Base-by-base conservation (phyloP, 2,329 filamentous ascomycete species). In the Colletotrichum camelliae region DNA sequence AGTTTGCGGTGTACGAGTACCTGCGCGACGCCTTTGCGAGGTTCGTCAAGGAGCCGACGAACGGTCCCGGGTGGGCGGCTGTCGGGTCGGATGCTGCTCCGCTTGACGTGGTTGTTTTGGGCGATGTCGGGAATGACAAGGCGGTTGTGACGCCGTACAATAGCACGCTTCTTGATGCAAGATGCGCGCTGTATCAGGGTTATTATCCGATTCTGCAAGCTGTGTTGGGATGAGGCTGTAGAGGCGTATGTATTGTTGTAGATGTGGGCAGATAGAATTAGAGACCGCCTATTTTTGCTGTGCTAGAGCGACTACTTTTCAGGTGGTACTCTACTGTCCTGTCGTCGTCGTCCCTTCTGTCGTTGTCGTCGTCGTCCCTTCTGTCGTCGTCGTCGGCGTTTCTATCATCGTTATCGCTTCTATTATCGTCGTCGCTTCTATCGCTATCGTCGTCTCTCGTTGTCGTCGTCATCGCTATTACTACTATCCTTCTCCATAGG, bases 1-100 rank as follows among this genome's bases (percentile, higher is more conserved):
- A 80, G 43, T 81, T 80, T 65, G 75, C 75, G 1, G 77, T 81
- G 37, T 79, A 77, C 13, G 79, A 76, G 21, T 79, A 79, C 33
- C 52, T 81, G 3, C 78, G 81, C 6, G 75, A 77, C 15, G 75
- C 78, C 5, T 75, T 81, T 18, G 81, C 79, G 7, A 57, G 55
- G 7, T 82, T 83, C 43, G 77, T 79, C 5, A 78, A 79, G 52
- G 78, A 79, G 48, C 80, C 80, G 1, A 13, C 18, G 12, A 76
- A 31, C 5, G 80, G 82, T 0, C 79, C 79, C 3, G 79, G 81
- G 1, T 84, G 81, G 81, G 77, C 77, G 13, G 77, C 58, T 4
- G 78, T 82, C 1, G 80, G 79, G 0, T 80, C 80, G 16, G 21
- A 61, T 61, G 80, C 72, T 43, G 55, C 57, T 27, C 78, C 79